A percentile compares a stretch with the other conserved stretches of the same genome.
Evolutionary conservation across 1,139 yeast genomes (phyloP).

Genomic region (Saccharomycopsis crataegensis): DNA sequence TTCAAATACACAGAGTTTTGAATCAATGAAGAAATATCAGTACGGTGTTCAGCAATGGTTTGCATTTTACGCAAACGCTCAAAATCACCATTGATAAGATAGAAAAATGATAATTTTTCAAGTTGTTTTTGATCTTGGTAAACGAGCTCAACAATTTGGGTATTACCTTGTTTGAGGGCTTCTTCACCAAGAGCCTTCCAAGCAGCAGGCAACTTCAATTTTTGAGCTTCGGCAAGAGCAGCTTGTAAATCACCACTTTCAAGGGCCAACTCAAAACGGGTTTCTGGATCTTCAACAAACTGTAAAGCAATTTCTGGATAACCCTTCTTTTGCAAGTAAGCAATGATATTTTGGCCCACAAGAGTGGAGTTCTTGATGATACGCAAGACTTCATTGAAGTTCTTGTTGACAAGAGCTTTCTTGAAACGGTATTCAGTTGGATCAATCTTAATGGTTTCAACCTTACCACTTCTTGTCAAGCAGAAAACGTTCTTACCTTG

Average conservation of each 20-base stretch:
- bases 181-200: constrained; percentile 86
- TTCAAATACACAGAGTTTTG: constrained; percentile 78
- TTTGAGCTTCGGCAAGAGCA: constrained; percentile 86
- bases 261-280: constrained; percentile 89
- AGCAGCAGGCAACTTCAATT: constrained; percentile 55
- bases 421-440: constrained; percentile 97
- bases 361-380: constrained; percentile 82
- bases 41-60: constrained; percentile 81
- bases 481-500: constrained; percentile 68
- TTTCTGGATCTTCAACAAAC: constrained; percentile 93
- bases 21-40: constrained; percentile 71
- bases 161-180: constrained; percentile 85
- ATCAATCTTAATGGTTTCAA: constrained; percentile 72
- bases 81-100: constrained; percentile 73
- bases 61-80: constrained; percentile 78
- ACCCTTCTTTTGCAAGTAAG: constrained; percentile 90
- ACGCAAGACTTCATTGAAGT: constrained; percentile 86
- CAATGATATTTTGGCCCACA: constrained; percentile 96
- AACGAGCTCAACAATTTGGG: constrained; percentile 76
- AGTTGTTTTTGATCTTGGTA: constrained; percentile 83
- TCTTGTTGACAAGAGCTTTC: constrained; percentile 81
- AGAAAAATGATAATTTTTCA: constrained; percentile 84
- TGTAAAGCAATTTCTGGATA: constrained; percentile 93
- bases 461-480: constrained; percentile 78
- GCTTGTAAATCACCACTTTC: constrained; percentile 85